Evolutionary conservation across 1,284 basidiomycete genomes (phyloP), one percentile per base, ranked within the genome.

Genomic region (Ustilago lituana): DNA sequence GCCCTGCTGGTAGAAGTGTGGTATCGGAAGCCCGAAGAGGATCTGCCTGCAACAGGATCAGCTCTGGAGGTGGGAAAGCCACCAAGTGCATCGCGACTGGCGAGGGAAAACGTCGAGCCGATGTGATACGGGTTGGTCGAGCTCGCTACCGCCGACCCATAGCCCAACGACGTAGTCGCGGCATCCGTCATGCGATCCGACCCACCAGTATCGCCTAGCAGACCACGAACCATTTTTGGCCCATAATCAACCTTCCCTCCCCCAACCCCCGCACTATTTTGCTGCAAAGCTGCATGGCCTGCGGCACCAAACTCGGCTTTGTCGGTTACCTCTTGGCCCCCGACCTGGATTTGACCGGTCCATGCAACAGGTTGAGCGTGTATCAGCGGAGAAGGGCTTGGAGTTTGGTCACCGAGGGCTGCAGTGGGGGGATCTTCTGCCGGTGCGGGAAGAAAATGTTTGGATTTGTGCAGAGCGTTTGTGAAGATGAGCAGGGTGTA

Each of bases 91-190:
- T 60, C 45, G 11, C 57, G 32, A 43, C 43, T 52, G 12, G 52
- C 37, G 4, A 44, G 23, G 4, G 50, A 52, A 27, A 32, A 37
- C 1, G 37, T 33, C 5, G 55, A 54, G n/a, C 46, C 40, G 10
- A 53, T 14, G 3, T 33, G 54, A 15, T 64, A 64, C n/a, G 61
- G 61, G 17, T 64, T 58, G 12, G 54, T 35, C 4, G 61, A 64
- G 31, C 54, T 57, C 7, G 61, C 55, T 1, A 50, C 55, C 0
- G 61, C 61, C 7, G 61, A 64, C 14, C 23, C 55, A 14, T 57
- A 58, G 3, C 61, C 61, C 15, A 49, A 10, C 1, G 45, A 49
- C 7, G 49, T 40, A 0, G 61, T 35, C 2, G 50, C 46, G 15
- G 35, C 54, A 10, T 37, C 50, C 15, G 39, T 52, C 15, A 39